These are phyloP conservation scores for Paulownia fortunei DNA, from an alignment of 257 asterid genomes.

Conservation along the genomic window DNA sequence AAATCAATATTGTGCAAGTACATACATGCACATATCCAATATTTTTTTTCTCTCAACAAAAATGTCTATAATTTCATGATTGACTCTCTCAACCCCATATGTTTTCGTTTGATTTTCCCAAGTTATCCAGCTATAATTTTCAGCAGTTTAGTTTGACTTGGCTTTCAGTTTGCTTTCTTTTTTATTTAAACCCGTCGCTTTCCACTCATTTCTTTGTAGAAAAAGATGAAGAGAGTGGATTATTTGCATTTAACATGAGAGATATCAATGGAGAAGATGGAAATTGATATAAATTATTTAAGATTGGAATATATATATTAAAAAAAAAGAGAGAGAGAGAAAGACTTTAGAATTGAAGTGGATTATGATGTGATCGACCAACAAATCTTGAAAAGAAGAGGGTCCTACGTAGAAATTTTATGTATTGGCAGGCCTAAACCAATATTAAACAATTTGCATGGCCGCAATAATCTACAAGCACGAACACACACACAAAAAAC, in stretches of 20 bases:
- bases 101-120: not conserved
- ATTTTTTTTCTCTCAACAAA: not conserved
- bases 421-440: slow-evolving; percentile 27
- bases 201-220: not conserved
- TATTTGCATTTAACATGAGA: not conserved
- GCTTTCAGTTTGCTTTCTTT: not conserved
- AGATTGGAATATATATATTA: no score
- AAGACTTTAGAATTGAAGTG: slow-evolving; percentile 22
- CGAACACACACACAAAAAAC: not conserved
- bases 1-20: not conserved
- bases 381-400: no score
- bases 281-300: no score
- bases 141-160: slow-evolving; percentile 25
- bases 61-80: not conserved
- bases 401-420: not conserved
- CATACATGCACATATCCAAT: slow-evolving; percentile 28
- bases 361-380: slow-evolving; percentile 30
- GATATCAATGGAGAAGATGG: not conserved
- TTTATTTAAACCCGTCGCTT: not conserved
- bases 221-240: not conserved
- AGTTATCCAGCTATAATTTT: not conserved
- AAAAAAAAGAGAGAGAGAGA: slow-evolving; percentile 2
- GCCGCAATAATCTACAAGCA: slow-evolving; percentile 1
- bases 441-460: slow-evolving; percentile 7
- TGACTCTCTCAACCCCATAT: not conserved